phyloP scores from a whole-genome alignment of 1,284 basidiomycete genomes.

The Tremellales sp. region DNA sequence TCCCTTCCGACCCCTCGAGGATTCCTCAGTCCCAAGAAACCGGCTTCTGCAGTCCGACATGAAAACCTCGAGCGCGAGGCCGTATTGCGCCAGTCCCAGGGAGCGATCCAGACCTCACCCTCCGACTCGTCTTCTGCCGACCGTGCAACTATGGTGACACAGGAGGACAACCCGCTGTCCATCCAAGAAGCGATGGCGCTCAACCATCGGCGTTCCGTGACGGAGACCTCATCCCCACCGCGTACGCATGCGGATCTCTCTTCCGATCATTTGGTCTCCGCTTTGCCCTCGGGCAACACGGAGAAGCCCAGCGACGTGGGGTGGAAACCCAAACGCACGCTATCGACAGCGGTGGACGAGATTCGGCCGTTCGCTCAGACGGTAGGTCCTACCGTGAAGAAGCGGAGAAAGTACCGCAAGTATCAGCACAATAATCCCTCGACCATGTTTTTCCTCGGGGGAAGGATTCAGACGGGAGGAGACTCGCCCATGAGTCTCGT shows the following conservation, averaged over 20 bases:
- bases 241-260: background rate
- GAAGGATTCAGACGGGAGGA: slow-evolving; percentile 72
- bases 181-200: no score
- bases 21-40: slow-evolving; percentile 42
- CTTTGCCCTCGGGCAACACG: background rate
- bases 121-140: no score
- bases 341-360: background rate
- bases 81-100: background rate
- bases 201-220: background rate
- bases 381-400: no score
- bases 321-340: background rate
- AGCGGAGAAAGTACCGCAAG: no score
- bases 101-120: background rate
- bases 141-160: no score
- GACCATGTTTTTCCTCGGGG: slow-evolving; percentile 63
- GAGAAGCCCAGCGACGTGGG: background rate
- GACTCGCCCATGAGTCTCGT: slow-evolving; percentile 76
- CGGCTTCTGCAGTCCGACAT: slow-evolving; percentile 31
- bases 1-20: slow-evolving; percentile 39
- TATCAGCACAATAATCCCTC: no score
- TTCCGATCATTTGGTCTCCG: background rate
- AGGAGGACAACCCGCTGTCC: no score
- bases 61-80: slow-evolving; percentile 27
- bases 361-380: no score
- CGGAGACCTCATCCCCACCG: background rate